Evolutionary conservation across 75 land plant genomes (phyloP).

Genomic region (Gnetum montanum): DNA sequence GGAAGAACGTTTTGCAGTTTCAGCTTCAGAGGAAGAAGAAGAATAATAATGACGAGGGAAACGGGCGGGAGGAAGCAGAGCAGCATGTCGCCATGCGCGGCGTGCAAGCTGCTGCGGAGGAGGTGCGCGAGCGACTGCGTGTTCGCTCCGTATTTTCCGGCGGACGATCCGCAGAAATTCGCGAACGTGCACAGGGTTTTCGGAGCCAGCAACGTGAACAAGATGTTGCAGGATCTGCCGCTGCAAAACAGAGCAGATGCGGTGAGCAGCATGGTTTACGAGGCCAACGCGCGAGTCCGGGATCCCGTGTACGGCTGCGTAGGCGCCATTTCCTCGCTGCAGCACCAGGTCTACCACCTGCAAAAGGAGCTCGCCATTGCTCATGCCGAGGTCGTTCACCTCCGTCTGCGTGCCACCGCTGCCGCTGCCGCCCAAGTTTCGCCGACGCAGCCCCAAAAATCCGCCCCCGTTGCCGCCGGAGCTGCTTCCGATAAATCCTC

Average conservation of each 20-base stretch:
- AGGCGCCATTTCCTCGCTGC: conserved; percentile 62
- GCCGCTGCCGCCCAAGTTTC: too few relatives aligned
- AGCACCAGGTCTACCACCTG: conserved; percentile 48
- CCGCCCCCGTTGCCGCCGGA: too few relatives aligned
- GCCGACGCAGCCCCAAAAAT: too few relatives aligned
- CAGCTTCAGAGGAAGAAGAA: too few relatives aligned
- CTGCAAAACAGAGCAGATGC: conserved; percentile 58
- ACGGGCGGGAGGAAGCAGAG: not conserved
- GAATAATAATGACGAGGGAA: too few relatives aligned
- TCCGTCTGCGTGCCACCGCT: conserved; percentile 42
- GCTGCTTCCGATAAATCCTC: too few relatives aligned
- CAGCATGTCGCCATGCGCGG: not conserved
- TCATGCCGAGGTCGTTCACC: conserved; percentile 54
- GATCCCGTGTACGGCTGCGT: conserved; percentile 87
- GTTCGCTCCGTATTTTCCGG: not conserved
- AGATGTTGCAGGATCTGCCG: conserved; percentile 60
- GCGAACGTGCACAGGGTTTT: too few relatives aligned
- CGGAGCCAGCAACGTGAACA: too few relatives aligned
- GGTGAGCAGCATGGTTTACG: conserved; percentile 80
- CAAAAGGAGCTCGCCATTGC: conserved; percentile 61
- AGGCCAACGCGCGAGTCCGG: conserved; percentile 68
- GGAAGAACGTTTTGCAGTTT: too few relatives aligned
- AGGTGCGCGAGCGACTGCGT: not conserved
- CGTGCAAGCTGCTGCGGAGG: not conserved
- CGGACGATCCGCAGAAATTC: too few relatives aligned